A percentile compares a stretch with the other conserved stretches of the same genome.
Evolutionary conservation across 2,329 filamentous ascomycete genomes (phyloP).

Genomic region (Plectosphaerella plurivora): DNA sequence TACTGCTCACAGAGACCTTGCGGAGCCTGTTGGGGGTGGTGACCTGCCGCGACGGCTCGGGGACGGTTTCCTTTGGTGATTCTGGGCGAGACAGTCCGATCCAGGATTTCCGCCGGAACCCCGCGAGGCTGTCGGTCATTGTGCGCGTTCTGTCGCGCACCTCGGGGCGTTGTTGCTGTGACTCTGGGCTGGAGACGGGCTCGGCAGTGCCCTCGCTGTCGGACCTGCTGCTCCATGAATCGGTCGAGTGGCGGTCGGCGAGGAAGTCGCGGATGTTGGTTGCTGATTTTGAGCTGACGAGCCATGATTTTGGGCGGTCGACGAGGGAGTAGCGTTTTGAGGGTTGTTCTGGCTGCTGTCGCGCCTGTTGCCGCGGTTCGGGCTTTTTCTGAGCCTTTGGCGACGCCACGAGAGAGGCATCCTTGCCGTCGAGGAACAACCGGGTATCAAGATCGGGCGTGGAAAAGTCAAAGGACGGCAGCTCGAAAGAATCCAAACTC

Average conservation of each 20-base stretch:
- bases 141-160: constrained; percentile 20
- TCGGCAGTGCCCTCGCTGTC: neutral
- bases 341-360: constrained; percentile 7
- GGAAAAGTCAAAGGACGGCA: constrained; percentile 46
- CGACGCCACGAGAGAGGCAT: neutral
- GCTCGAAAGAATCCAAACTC: constrained; percentile 39
- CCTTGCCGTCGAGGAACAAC: constrained; percentile 28
- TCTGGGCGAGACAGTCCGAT: constrained; percentile 43
- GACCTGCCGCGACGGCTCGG: constrained; percentile 14
- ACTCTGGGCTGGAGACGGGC: neutral
- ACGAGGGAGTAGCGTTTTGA: constrained; percentile 41
- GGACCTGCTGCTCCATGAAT: constrained; percentile 1
- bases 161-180: neutral
- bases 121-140: constrained; percentile 42
- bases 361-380: constrained; percentile 9
- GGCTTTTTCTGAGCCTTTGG: constrained; percentile 5
- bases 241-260: constrained; percentile 13
- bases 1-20: neutral
- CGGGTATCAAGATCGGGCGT: constrained; percentile 43
- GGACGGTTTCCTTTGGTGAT: constrained; percentile 31
- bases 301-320: constrained; percentile 48
- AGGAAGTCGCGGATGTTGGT: constrained; percentile 27
- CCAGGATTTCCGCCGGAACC: constrained; percentile 49
- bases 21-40: constrained; percentile 10
- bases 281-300: constrained; percentile 39